A percentile compares a stretch with the other conserved stretches of the same genome.
Evolutionary conservation across 1,139 yeast species (phyloP).

Genomic region (Meyerozyma carpophila): DNA sequence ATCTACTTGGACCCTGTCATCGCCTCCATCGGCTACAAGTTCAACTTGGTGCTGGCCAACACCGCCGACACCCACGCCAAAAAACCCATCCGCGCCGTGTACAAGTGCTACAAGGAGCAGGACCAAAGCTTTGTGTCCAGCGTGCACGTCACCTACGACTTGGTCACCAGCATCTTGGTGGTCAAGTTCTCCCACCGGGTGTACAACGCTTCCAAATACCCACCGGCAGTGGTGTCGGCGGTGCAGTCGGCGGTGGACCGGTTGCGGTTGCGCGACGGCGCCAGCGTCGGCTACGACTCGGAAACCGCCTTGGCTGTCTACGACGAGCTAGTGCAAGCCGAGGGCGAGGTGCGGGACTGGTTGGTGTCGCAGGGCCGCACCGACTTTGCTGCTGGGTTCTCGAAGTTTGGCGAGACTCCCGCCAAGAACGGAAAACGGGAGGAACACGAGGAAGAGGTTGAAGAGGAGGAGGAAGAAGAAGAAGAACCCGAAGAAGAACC

Average conservation of each 20-base stretch:
- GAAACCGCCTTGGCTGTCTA: conserved; percentile 23
- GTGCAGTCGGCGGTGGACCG: conserved; percentile 11
- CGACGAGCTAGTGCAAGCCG: conserved; percentile 16
- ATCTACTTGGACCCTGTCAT: conserved; percentile 38
- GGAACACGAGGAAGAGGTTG: conserved; percentile 5
- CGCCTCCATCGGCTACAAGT: conserved; percentile 29
- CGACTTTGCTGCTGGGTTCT: conserved; percentile 29
- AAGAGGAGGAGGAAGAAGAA: conserved; percentile 3
- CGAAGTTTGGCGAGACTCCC: conserved; percentile 14
- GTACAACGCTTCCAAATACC: conserved; percentile 13
- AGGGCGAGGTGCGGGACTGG: conserved; percentile 10
- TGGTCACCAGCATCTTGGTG: conserved; percentile 10
- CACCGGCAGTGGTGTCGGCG: conserved; percentile 6
- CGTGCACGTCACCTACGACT: conserved; percentile 1
- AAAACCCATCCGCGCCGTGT: conserved; percentile 5
- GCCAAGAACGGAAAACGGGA: too few species aligned
- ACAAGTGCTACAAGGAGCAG: conserved; percentile 4
- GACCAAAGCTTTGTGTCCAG: conserved; percentile 9
- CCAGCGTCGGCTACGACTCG: conserved; percentile 15
- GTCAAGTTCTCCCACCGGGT: conserved; percentile 22
- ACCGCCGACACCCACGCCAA: conserved; percentile 13
- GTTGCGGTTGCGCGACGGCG: conserved; percentile 11
- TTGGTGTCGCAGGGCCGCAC: conserved; percentile 3
- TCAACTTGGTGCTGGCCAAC: conserved; percentile 29
- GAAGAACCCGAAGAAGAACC: conserved; percentile 1